Evolutionary conservation across 164 flowering plant species (phyloP), one percentile per base, ranked within the genome.

Genomic region (Buxus sempervirens): DNA sequence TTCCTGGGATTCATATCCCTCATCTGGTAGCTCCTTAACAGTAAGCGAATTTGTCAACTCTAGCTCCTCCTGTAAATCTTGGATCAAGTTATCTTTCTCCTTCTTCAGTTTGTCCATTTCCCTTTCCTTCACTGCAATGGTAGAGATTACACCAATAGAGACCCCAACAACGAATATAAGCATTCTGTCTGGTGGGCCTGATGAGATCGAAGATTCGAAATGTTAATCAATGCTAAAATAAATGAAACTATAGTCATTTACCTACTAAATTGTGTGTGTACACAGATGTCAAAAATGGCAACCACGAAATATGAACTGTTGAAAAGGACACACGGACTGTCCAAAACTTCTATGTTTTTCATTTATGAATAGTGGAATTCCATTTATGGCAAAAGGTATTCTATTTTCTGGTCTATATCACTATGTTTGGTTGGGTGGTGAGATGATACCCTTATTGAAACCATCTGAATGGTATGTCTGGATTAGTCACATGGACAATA

Each of bases 11-110:
- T 73, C 85, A 70, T 48, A 70, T 72, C 78, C 78, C 62, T 85
- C 89, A 76, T 73, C 75, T 22, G 75, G 70, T 51, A 93, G 81
- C 77, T 90, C 98, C 78, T 85, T 87, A 68, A 93, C 85, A 21
- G 89, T 84, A 63, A 90, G 57, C 20, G 86, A 80, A 75, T 86
- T 93, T 82, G 87, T 93, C 98, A 93, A 87, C 72, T 90, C 98
- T 63, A 93, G 85, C 78, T 93, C 96, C 70, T 93, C 96, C 56
- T 93, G 87, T 22, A 93, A 81, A 82, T 90, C 98, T 77, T 89
- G 86, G 61, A 90, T 95, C 75, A 93, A 75, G 72, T 83, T 81
- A 68, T 90, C 89, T 5, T 78, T 81, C 69, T 86, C 89, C 77
- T 78, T 84, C 66, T 78, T 85, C 78, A 93, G 62, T 49, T 84